Base-by-base conservation (phyloP, 1,284 basidiomycete genomes). In the Malassezia yamatoensis region DNA sequence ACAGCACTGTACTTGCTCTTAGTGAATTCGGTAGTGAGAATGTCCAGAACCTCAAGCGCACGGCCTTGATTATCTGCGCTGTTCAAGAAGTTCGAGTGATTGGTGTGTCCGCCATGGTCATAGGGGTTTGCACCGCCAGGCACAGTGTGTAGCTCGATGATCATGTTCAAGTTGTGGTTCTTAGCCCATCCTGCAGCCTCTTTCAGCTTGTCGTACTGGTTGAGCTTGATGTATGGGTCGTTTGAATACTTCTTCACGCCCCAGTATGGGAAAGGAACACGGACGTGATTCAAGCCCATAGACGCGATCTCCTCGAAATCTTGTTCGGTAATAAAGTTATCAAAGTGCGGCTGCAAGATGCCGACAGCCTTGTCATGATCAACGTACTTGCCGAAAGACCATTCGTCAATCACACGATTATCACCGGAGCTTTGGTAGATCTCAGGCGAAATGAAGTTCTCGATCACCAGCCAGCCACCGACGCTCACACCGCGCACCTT, bases 261-360 rank as follows among this genome's bases (percentile, higher is more conserved):
- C 90, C 90, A 94, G 75, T 85, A 89, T 20, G 87, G 87, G 60
- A 94, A 86, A 2, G 90, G 90, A 38, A 94, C 77, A 37, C 90
- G 83, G 58, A 90, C 85, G 73, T 88, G 87, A 72, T 88, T 69
- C 36, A 69, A 39, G 15, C 64, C 62, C 7, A 50, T 56, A 13
- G 53, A 54, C 11, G 60, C 61, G 52, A 89, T 89, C 51, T 78
- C 80, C 38, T 75, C 75, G 65, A 90, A 84, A 73, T 90, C 88
- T 21, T 77, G 67, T 70, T 88, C 84, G 5, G 85, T 87, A 62
- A 90, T 86, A 80, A 81, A 90, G 3, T 84, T 83, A 59, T 85
- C 77, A 86, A 87, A 89, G 70, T 90, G 88, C 13, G 54, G 57
- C 44, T 65, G 62, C 38, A 67, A 40, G 43, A 62, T 60, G n/a